Base-by-base conservation (phyloP, 345 rosid species). In the Chamaenerion angustifolium region DNA sequence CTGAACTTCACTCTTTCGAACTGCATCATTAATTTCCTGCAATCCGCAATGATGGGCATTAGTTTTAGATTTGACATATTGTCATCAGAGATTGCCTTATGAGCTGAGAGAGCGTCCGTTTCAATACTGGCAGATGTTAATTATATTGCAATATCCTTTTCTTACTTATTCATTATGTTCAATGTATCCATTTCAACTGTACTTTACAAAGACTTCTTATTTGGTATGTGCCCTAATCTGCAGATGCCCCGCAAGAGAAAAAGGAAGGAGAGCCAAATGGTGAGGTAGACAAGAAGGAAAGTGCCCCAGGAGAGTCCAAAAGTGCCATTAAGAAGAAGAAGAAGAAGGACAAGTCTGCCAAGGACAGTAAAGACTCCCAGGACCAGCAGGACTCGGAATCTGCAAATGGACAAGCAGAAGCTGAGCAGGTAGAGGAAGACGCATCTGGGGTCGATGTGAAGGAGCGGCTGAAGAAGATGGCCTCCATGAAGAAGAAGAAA, bases 401-500 rank as follows among this genome's bases (percentile, higher is more conserved):
- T 41, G 61, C 58, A 51, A 49, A 52, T 11, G 68, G 43, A 14
- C 31, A 63, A 14, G 78, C 72, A 54, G 57, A 68, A 48, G 48
- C 54, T 0, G 77, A 73, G 62, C 68, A 62, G 21, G 47, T 61
- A 0, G 59, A 47, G 3, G 83, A 73, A 56, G 84, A 69, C 49
- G 52, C 67, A 44, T 58, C 80, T 63, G 42, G 68, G 12, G 43
- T 76, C 27, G 81, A 76, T 58, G 70, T 82, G 58, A 88, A 78
- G 63, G 87, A 77, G 64, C 70, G 75, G 61, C 64, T 82, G 37
- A 88, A 76, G 73, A 85, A 78, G 69, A 51, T 71, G 64, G 76
- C 60, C 19, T 63, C 81, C 25, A 6, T 45, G 11, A 85, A 76
- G 64, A 88, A 88, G 86, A 88, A 88, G 61, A 88, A 79, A 48